Base-by-base conservation (phyloP, 148 eudicot species). In the Rhododendron henanense region DNA sequence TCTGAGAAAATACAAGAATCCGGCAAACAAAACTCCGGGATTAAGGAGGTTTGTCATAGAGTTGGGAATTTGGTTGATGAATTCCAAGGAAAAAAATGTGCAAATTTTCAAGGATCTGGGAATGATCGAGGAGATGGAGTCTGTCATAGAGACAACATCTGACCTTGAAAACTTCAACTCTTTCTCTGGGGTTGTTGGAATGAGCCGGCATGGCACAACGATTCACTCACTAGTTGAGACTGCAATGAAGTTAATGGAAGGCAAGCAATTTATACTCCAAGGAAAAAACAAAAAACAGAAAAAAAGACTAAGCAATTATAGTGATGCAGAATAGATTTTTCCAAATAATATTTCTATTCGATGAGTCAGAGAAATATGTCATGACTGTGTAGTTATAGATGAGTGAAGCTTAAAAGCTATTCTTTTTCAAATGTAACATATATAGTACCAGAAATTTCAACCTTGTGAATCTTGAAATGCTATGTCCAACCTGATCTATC, bases 41-140 rank as follows among this genome's bases (percentile, higher is more conserved):
- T 91, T 95, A 77, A 93, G 99, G 85, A 91, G 98, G 87, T 95
- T 92, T 84, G 90, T 90, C n/a, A 92, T 97, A 88, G 99, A 95
- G 88, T 91, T 97, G 84, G 94, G 94, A 25, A 93, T 93, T 19
- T 90, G 94, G 98, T 92, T 95, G 98, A 94, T 97, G 99, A 92
- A 74, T 81, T 91, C 91, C 59, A 88, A 89, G 39, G 71, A 79
- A 61, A 78, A 82, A 74, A 93, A 89, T 69, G 86, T 90, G 35
- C 85, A 25, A 2, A 84, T 78, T 21, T 94, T 97, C 91, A 90
- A 73, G 83, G 83, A 87, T 55, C 55, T 94, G 50, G 94, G 93
- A 59, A 87, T 97, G 90, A 87, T 87, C 73, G 81, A 61, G 50
- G 96, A 93, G 92, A 90, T 97, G 57, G 92, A 94, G 79, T 87